phyloP scores from a whole-genome alignment of 352 stramenopile genomes.

The Pythium guiyangense region DNA sequence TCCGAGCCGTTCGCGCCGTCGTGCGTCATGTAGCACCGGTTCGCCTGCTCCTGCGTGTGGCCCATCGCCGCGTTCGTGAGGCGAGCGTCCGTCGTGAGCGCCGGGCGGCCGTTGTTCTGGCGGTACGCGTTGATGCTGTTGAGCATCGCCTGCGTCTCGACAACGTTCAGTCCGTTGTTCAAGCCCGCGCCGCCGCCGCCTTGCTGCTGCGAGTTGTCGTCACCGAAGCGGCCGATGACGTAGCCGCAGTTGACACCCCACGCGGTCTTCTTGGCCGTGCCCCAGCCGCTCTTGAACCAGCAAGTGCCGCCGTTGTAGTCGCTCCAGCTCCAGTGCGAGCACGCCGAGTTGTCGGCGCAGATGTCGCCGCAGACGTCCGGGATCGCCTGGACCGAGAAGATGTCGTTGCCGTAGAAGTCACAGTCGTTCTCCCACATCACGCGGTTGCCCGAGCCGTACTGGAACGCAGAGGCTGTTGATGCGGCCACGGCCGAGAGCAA shows the following conservation, averaged over 20 bases:
- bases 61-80: conserved; percentile 29
- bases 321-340: conserved; percentile 39
- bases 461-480: conserved; percentile 1
- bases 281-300: conserved; percentile 40
- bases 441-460: conserved; percentile 9
- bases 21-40: conserved; percentile 39
- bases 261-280: neutral
- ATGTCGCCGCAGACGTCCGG: conserved; percentile 14
- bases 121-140: conserved; percentile 47
- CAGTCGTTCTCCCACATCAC: conserved; percentile 21
- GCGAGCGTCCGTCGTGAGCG: conserved; percentile 34
- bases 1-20: conserved; percentile 32
- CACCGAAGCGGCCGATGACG: conserved; percentile 28
- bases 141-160: conserved; percentile 39
- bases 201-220: conserved; percentile 13
- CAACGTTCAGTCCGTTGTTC: conserved; percentile 30
- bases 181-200: neutral
- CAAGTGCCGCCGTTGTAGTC: conserved; percentile 55
- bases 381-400: conserved; percentile 12
- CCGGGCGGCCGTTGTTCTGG: conserved; percentile 22
- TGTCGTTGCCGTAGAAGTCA: conserved; percentile 15
- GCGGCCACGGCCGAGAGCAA: conserved; percentile 8
- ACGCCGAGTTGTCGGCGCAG: conserved; percentile 11
- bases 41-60: conserved; percentile 42
- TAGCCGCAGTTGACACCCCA: conserved; percentile 34